These are phyloP conservation scores for Arthrobotrys megalospora DNA, from an alignment of 2,329 filamentous ascomycete genomes.

Conservation along the genomic window DNA sequence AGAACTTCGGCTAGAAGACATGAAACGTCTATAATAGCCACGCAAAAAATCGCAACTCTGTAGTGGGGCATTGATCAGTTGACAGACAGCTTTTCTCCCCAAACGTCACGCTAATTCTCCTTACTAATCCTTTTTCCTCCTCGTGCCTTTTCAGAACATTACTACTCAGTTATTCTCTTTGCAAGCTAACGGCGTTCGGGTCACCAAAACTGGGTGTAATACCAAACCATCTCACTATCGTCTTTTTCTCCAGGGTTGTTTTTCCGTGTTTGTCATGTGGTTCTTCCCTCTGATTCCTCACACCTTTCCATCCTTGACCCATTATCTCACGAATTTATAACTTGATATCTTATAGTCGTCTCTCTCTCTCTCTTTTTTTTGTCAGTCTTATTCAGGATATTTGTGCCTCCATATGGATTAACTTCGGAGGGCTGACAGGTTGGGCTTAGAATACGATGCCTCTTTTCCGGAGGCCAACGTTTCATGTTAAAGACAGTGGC, in stretches of 20 bases:
- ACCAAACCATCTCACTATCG: slow-evolving; percentile 36
- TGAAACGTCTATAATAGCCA: slow-evolving; percentile 30
- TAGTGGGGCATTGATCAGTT: slow-evolving; percentile 14
- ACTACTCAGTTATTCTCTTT: slow-evolving; percentile 1
- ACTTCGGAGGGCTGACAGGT: not conserved
- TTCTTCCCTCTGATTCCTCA: not conserved
- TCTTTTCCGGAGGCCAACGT: not conserved
- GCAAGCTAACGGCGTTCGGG: slow-evolving; percentile 24
- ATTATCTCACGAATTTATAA: not conserved
- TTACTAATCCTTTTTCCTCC: not conserved
- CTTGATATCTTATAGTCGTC: not conserved
- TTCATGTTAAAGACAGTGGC: slow-evolving; percentile 18
- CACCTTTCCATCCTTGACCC: not conserved
- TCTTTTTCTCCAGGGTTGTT: slow-evolving; percentile 6
- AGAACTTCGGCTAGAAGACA: slow-evolving; percentile 7
- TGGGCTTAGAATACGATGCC: not conserved
- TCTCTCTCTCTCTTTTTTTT: not conserved
- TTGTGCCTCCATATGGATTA: not conserved
- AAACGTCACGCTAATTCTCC: not conserved
- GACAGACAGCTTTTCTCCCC: not conserved
- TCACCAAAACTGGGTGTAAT: slow-evolving; percentile 39
- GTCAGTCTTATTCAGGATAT: slow-evolving; percentile 17
- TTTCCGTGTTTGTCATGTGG: not conserved
- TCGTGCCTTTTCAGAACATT: slow-evolving; percentile 3
- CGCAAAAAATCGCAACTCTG: not conserved